Evolutionary conservation across 1,284 basidiomycete genomes (phyloP).

Genomic region (Cryptococcus sp.): DNA sequence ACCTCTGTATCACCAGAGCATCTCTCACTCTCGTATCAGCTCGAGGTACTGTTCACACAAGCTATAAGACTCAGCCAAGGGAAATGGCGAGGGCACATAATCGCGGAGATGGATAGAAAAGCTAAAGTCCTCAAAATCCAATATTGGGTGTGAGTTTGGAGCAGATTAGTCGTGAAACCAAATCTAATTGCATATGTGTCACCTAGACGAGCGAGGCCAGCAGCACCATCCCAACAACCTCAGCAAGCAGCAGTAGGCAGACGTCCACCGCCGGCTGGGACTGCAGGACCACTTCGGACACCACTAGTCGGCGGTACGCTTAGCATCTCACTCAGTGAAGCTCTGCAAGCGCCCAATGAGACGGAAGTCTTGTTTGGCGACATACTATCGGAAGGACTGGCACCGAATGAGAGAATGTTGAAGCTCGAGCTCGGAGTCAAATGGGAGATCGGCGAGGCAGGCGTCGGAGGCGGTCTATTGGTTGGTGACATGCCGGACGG

Average conservation of each 20-base stretch:
- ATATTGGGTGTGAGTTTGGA: slow-evolving; percentile 43
- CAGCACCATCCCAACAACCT: slow-evolving; percentile 7
- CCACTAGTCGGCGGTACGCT: slow-evolving; percentile 39
- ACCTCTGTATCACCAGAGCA: slow-evolving; percentile 33
- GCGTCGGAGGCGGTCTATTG: slow-evolving; percentile 38
- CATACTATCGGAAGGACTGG: slow-evolving; percentile 15
- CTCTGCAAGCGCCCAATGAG: slow-evolving; percentile 10
- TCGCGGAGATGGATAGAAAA: slow-evolving; percentile 40
- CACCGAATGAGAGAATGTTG: slow-evolving; percentile 31
- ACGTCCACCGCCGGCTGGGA: slow-evolving; percentile 14
- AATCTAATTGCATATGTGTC: no score
- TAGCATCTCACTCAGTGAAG: slow-evolving; percentile 32
- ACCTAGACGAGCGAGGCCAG: no score
- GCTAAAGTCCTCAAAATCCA: slow-evolving; percentile 34
- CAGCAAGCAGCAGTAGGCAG: slow-evolving; percentile 24
- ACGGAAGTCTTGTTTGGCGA: slow-evolving; percentile 24
- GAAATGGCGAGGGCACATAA: slow-evolving; percentile 38
- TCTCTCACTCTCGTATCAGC: slow-evolving; percentile 44
- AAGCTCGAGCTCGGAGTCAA: slow-evolving; percentile 32
- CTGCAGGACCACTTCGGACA: slow-evolving; percentile 12
- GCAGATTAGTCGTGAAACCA: no score
- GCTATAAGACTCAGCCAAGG: slow-evolving; percentile 38
- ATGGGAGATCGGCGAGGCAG: slow-evolving; percentile 46
- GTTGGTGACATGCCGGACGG: slow-evolving; percentile 38
- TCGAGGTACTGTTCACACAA: slow-evolving; percentile 43